Base-by-base conservation (phyloP, 495 filamentous ascomycete species). In the Penicillium taxi region DNA sequence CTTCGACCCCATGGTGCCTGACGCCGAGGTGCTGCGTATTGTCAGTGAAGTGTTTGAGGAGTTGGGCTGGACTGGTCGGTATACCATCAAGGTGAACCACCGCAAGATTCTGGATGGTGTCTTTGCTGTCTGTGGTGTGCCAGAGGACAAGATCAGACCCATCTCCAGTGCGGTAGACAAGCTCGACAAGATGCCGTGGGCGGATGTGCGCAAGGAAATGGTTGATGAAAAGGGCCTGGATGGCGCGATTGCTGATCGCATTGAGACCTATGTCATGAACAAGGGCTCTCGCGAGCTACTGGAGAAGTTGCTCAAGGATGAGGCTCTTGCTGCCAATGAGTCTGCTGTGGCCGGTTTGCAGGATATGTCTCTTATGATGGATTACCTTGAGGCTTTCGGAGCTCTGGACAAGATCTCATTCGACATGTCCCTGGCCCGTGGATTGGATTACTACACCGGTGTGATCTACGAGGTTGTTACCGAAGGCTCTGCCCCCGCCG, bases 141-240 rank as follows among this genome's bases (percentile, higher is more conserved):
- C 90, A 1, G 66, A 69, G 24, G 80, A 93, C 30, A 87, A 91
- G 67, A 81, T 94, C 41, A 74, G 90, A 12, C 75, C 79, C 7
- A 95, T 95, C 45, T 87, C 81, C 9, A 86, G 80, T 16, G 90
- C 90, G 3, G 90, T 96, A 11, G 90, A 96, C 66, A 96, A 96
- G 70, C 66, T 96, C 31, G 90, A 96, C 60, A 96, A 96, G 67
- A 66, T 81, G 52, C 80, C 86, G 0, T 95, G 88, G 86, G 78
- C 75, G 9, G 89, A 95, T 42, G 89, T 96, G 35, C 75, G 78
- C 39, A 84, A 83, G 52, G 88, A 94, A 52, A 96, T 96, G 89
- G 79, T 83, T 4, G 83, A 88, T 32, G 84, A 94, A 38, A 96
- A 96, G 64, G 86, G 87, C 0, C 70, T 96, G 1, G 74, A 74